Percentiles rank a stretch among this genome's conserved stretches.
Evolutionary conservation across 805 yeast genomes (phyloP).

Genomic region (Middelhovenomyces tepae): DNA sequence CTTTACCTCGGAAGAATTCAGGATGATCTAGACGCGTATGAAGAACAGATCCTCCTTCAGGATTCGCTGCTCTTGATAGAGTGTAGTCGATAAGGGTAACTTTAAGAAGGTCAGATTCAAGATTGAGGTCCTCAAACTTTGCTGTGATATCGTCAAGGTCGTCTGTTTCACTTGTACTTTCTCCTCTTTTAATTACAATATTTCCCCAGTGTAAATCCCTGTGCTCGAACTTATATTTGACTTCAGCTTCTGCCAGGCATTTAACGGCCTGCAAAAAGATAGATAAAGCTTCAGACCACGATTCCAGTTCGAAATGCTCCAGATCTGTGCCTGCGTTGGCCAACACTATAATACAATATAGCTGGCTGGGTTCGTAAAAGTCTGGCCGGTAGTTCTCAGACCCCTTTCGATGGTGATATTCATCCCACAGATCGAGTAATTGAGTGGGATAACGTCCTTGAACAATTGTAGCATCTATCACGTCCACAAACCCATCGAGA

Average conservation of each 20-base stretch:
- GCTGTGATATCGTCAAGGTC: constrained; percentile 5
- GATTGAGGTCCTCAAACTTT: constrained; percentile 9
- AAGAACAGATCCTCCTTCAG: constrained; percentile 25
- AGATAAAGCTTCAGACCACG: constrained; percentile 30
- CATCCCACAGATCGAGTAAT: constrained; percentile 39
- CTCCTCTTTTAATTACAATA: constrained; percentile 33
- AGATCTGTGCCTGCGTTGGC: constrained; percentile 34
- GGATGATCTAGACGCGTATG: constrained; percentile 59
- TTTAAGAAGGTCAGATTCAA: constrained; percentile 16
- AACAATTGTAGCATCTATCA: constrained; percentile 38
- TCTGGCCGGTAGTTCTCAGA: constrained; percentile 35
- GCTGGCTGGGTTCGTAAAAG: constrained; percentile 26
- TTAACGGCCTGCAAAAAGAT: constrained; percentile 48
- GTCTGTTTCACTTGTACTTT: constrained; percentile 1
- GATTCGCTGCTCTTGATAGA: constrained; percentile 37
- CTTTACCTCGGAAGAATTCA: constrained; percentile 49
- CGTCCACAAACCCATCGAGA: constrained; percentile 37
- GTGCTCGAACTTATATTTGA: constrained; percentile 51
- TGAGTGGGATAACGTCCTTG: constrained; percentile 36
- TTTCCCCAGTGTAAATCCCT: constrained; percentile 65
- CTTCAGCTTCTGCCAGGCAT: constrained; percentile 46
- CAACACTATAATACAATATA: constrained; percentile 28
- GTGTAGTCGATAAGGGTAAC: constrained; percentile 53
- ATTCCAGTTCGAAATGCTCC: constrained; percentile 33
- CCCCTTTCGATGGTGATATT: constrained; percentile 21